Evolutionary conservation across 2,329 filamentous ascomycete species (phyloP), one percentile per base, ranked within the genome.

Genomic region (Didymella keratinophila): DNA sequence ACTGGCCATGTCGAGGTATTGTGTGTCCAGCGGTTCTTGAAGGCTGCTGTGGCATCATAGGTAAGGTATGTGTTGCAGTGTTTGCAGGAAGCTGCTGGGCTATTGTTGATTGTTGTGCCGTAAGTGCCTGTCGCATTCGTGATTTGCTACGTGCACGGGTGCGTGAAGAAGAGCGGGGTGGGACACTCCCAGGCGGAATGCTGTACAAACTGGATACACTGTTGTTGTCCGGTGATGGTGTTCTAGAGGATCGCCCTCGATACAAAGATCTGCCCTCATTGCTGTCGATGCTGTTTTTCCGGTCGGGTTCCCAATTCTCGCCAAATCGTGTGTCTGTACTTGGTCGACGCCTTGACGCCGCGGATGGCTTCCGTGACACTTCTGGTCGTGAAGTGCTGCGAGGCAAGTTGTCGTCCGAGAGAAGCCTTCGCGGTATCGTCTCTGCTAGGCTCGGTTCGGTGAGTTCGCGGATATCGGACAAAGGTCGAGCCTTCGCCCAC

Each of bases 381-480:
- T 72, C 69, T 14, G 60, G 63, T 32, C 71, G 62, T 39, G 74
- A 76, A 14, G 61, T 56, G 44, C 65, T 71, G n/a, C 63, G 66
- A 39, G 53, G 56, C 8, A 70, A 46, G 37, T 55, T 61, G 21
- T 34, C 30, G 11, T 71, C 69, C 11, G 67, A 64, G 25, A 69
- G 58, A 23, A 69, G 65, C 34, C 69, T 72, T 46, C 64, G 68
- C 20, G 72, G 71, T 55, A 73, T 65, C 1, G 71, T 63, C 12
- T 81, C 79, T 18, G 75, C 75, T 21, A 82, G 65, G 61, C 79
- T 82, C 27, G 81, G 80, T 65, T 82, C 81, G 11, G 80, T 83
- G 62, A 81, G 71, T 63, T 82, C 81, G 60, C 80, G 78, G 56
- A 83, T 83, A 62, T 83, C 81, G 42, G 81, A 83, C 27, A 83